A percentile compares a stretch with the other conserved stretches of the same genome.
phyloP scores from a whole-genome alignment of 2,329 filamentous ascomycete genomes.

The Chrysoporthe cubensis region DNA sequence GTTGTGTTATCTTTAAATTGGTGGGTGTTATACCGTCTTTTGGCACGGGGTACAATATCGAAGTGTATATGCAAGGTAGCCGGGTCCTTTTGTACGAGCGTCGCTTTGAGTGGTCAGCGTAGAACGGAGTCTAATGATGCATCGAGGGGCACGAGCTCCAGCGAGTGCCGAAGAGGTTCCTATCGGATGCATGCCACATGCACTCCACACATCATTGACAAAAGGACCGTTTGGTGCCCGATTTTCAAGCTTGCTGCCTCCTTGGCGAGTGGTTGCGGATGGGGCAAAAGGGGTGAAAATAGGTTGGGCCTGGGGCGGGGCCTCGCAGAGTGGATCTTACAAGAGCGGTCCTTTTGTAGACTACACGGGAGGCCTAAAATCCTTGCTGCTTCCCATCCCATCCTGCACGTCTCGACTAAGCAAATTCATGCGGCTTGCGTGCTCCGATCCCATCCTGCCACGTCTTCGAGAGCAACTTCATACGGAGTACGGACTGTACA shows the following conservation, averaged over 20 bases:
- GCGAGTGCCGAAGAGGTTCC: background rate
- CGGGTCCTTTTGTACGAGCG: background rate
- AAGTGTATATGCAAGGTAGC: too few species aligned
- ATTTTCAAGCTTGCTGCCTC: background rate
- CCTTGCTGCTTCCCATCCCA: background rate
- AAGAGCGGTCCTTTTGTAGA: constrained; percentile 6
- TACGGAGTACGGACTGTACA: background rate
- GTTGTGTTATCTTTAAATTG: background rate
- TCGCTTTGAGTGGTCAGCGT: too few species aligned
- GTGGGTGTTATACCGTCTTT: background rate
- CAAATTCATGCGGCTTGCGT: background rate
- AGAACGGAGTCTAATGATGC: too few species aligned
- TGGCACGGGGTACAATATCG: too few species aligned
- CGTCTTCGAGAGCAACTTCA: background rate
- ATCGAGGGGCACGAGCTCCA: background rate
- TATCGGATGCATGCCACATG: background rate
- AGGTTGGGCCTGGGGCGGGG: background rate
- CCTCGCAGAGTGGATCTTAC: background rate
- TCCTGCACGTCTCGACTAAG: background rate
- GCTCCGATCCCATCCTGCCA: background rate
- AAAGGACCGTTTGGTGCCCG: background rate
- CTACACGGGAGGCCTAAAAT: background rate
- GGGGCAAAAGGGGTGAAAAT: too few species aligned
- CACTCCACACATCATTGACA: background rate
- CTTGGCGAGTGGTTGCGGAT: background rate